Evolutionary conservation across 2,329 filamentous ascomycete genomes (phyloP).

Genomic region (Fusarium zealandicum): DNA sequence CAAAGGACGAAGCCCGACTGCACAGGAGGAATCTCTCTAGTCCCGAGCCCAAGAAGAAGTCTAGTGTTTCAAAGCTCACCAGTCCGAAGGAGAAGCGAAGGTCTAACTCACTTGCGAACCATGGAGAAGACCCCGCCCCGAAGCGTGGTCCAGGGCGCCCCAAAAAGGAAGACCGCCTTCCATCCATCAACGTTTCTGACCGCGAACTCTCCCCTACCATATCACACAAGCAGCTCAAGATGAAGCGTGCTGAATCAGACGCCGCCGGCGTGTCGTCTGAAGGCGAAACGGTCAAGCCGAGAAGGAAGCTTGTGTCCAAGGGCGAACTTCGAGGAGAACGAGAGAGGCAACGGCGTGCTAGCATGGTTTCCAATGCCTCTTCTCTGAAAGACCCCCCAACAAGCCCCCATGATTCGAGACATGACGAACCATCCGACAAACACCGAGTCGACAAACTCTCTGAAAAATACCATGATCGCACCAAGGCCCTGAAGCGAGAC

Average conservation of each 20-base stretch:
- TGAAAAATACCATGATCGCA: constrained; percentile 66
- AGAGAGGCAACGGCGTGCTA: constrained; percentile 65
- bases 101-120: constrained; percentile 51
- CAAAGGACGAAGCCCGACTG: constrained; percentile 52
- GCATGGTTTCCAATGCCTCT: constrained; percentile 64
- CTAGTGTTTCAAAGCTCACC: constrained; percentile 44
- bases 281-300: constrained; percentile 64
- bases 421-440: constrained; percentile 60
- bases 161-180: constrained; percentile 62
- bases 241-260: constrained; percentile 63
- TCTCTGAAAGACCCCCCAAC: constrained; percentile 58
- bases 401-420: constrained; percentile 59
- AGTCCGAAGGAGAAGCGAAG: constrained; percentile 60
- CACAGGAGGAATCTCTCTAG: constrained; percentile 59
- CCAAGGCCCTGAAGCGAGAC: constrained; percentile 67
- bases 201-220: constrained; percentile 60
- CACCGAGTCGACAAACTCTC: constrained; percentile 48
- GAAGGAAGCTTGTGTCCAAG: constrained; percentile 69
- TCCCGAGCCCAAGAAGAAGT: constrained; percentile 57
- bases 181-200: constrained; percentile 58
- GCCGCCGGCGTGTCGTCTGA: constrained; percentile 60
- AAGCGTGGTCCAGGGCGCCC: constrained; percentile 62
- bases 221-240: constrained; percentile 57
- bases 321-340: constrained; percentile 67
- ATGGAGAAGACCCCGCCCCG: constrained; percentile 56